A percentile compares a stretch with the other conserved stretches of the same genome.
Evolutionary conservation across 176 grass and related monocot genomes (phyloP).

Genomic region (Miscanthus lutarioriparius): DNA sequence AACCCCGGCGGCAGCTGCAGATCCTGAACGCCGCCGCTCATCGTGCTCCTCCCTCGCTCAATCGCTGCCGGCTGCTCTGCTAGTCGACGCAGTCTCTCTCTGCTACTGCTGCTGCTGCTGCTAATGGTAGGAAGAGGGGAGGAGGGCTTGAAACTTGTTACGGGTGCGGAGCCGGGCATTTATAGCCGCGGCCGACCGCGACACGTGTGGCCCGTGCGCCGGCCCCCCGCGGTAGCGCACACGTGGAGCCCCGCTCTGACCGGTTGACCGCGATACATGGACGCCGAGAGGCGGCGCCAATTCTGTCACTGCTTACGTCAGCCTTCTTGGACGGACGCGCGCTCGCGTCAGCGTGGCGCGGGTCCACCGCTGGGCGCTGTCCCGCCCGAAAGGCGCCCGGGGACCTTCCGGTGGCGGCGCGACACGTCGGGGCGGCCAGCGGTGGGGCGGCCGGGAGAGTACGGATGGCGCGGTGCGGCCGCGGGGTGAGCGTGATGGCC

Average conservation of each 20-base stretch:
- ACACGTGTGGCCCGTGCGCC: constrained; percentile 48
- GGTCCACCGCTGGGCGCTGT: constrained; percentile 8
- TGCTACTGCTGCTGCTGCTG: not conserved
- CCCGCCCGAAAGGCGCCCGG: not conserved
- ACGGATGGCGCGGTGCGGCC: not conserved
- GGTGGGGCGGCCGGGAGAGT: constrained; percentile 14
- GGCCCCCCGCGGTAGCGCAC: constrained; percentile 12
- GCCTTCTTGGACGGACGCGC: constrained; percentile 41
- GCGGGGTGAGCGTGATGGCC: not conserved
- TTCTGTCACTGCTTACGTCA: constrained; percentile 90
- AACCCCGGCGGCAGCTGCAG: constrained; percentile 88
- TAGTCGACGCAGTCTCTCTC: not conserved
- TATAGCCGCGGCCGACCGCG: constrained; percentile 41
- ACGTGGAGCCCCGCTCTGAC: constrained; percentile 42
- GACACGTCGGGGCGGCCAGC: constrained; percentile 40
- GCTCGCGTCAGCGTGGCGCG: constrained; percentile 12
- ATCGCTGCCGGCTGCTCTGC: not conserved
- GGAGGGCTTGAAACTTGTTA: constrained; percentile 71
- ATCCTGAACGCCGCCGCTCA: constrained; percentile 39
- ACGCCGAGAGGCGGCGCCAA: constrained; percentile 38
- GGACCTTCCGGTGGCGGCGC: constrained; percentile 17
- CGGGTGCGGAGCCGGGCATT: constrained; percentile 48
- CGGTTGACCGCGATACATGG: constrained; percentile 51
- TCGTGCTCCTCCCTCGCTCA: not conserved
- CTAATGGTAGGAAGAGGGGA: constrained; percentile 14